phyloP scores from a whole-genome alignment of 2,329 filamentous ascomycete genomes.

The Diaporthe humulicola region DNA sequence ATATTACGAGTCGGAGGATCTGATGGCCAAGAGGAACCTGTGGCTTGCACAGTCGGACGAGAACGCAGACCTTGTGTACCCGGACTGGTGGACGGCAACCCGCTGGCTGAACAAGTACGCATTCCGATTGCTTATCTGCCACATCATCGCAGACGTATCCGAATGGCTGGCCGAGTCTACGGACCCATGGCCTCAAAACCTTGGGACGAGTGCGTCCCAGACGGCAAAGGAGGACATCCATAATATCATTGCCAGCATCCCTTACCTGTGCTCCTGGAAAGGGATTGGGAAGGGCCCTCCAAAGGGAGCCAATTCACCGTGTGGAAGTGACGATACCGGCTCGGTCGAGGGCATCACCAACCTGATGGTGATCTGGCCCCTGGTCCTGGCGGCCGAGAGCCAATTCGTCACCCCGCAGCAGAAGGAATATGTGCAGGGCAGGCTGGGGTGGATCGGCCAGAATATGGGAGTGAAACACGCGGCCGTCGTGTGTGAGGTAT shows the following conservation, averaged over 20 bases:
- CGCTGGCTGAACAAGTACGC: conserved; percentile 30
- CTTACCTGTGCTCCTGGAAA: conserved; percentile 29
- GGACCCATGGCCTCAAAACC: conserved; percentile 6
- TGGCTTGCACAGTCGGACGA: background rate
- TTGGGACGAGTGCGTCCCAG: conserved; percentile 4
- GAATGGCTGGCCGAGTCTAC: conserved; percentile 26
- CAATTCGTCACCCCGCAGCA: conserved; percentile 22
- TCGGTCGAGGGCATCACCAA: conserved; percentile 28
- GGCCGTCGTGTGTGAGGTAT: conserved; percentile 14
- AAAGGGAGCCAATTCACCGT: conserved; percentile 23
- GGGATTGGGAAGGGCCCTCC: background rate
- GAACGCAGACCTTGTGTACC: background rate
- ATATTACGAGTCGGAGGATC: conserved; percentile 23
- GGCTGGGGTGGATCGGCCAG: conserved; percentile 20
- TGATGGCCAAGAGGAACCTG: conserved; percentile 10
- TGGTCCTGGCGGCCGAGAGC: conserved; percentile 31
- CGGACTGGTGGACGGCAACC: conserved; percentile 33
- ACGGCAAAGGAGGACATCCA: conserved; percentile 28
- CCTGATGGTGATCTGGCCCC: conserved; percentile 33
- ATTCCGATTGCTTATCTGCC: conserved; percentile 29
- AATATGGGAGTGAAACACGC: conserved; percentile 34
- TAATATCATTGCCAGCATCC: conserved; percentile 32
- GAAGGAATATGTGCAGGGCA: conserved; percentile 30
- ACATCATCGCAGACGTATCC: conserved; percentile 32
- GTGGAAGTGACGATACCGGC: conserved; percentile 18